phyloP scores from a whole-genome alignment of 1,284 basidiomycete species.

The Austropuccinia psidii region DNA sequence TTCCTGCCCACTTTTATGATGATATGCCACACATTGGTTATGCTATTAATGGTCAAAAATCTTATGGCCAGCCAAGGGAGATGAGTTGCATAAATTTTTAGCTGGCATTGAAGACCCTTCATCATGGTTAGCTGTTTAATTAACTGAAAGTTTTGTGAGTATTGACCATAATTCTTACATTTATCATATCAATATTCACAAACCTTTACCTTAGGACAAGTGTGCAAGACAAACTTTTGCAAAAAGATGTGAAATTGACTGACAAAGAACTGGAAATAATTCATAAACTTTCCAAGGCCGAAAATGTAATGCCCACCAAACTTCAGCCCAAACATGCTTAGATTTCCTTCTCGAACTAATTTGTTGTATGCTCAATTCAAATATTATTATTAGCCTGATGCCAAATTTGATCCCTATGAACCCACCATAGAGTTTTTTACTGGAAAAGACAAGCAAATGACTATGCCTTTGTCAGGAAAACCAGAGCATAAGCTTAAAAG shows the following conservation, averaged over 20 bases:
- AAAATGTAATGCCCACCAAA: slow-evolving; percentile 77
- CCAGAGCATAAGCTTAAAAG: slow-evolving; percentile 59
- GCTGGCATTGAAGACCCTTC: slow-evolving; percentile 85
- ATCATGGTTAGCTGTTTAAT: no score
- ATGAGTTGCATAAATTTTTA: slow-evolving; percentile 96
- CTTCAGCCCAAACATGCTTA: neutral
- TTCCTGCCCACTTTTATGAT: slow-evolving; percentile 99
- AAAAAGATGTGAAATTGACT: slow-evolving; percentile 77
- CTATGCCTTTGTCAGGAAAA: slow-evolving; percentile 81
- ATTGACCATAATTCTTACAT: no score
- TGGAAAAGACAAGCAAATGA: slow-evolving; percentile 83
- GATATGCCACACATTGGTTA: slow-evolving; percentile 99
- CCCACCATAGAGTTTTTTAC: slow-evolving; percentile 95
- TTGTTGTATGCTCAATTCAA: neutral
- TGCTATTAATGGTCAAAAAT: slow-evolving; percentile 88
- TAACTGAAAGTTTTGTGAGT: neutral
- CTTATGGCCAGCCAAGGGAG: slow-evolving; percentile 84
- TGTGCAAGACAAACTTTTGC: slow-evolving; percentile 81
- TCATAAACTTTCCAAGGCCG: slow-evolving; percentile 73
- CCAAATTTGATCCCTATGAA: slow-evolving; percentile 59
- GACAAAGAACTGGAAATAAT: slow-evolving; percentile 94
- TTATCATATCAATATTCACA: neutral
- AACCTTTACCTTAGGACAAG: slow-evolving; percentile 59
- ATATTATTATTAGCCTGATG: slow-evolving; percentile 34
- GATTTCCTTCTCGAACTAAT: neutral